phyloP scores from a whole-genome alignment of 2,329 filamentous ascomycete species.

The Alternaria infectoria region DNA sequence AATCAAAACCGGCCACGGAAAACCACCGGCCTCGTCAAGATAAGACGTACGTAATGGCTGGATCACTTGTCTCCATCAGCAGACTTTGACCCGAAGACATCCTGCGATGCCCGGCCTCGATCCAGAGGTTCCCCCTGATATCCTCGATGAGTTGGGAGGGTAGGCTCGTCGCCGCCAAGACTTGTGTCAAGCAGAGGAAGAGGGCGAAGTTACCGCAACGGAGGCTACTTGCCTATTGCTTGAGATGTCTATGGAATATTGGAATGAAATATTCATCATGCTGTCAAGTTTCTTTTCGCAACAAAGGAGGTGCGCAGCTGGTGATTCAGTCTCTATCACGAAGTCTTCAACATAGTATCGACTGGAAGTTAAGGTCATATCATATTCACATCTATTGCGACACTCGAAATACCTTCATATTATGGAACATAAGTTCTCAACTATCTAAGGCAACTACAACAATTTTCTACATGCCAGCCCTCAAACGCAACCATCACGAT shows the following conservation, averaged over 20 bases:
- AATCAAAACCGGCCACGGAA: conserved; percentile 38
- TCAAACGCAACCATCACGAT: neutral
- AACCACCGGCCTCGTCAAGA: conserved; percentile 45
- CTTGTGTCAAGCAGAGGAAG: neutral
- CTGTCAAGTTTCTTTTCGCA: neutral
- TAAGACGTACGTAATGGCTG: conserved; percentile 48
- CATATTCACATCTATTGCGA: neutral
- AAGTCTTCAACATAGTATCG: neutral
- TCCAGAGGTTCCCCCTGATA: neutral
- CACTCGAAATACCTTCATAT: neutral
- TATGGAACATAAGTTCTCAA: neutral
- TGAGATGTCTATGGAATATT: neutral
- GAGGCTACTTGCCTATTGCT: neutral
- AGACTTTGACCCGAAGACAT: conserved; percentile 16
- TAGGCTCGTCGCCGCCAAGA: conserved; percentile 25
- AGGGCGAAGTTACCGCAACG: neutral
- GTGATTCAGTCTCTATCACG: neutral
- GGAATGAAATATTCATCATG: neutral
- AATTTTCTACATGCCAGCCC: neutral
- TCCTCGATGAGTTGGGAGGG: neutral
- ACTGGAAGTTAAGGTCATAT: neutral
- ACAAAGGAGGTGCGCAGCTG: neutral
- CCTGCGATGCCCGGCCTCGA: conserved; percentile 11
- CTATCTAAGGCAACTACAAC: neutral
- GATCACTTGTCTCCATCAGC: conserved; percentile 28